Evolutionary conservation across 1,139 yeast genomes (phyloP), one percentile per base, ranked within the genome.

Genomic region (Scheffersomyces stambukii): DNA sequence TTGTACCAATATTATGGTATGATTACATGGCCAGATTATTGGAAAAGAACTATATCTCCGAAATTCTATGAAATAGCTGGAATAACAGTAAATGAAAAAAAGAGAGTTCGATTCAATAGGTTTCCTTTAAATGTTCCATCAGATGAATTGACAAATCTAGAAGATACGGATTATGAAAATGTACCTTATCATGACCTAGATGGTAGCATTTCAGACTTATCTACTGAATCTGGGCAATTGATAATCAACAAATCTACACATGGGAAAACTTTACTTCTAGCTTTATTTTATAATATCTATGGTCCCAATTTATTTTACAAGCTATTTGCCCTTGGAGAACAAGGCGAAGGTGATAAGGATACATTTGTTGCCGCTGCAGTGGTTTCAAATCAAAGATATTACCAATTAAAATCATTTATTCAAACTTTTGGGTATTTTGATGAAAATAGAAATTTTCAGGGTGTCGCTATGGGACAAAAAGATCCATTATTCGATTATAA

Each of bases 21-120:
- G 57, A 70, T 83, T 4, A 59, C 81, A 16, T 83, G 93, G 89
- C 91, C 93, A 4, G 94, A 84, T 53, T 83, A 75, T 50, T 84
- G 94, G 94, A 67, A 71, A 42, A 65, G 93, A 41, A 72, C 85
- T 1, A 77, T 82, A 2, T 70, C 81, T 5, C 94, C 93, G 4
- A 56, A 55, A 20, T 84, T 65, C 48, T 83, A 80, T 51, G 73
- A 77, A 8, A 70, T 83, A 35, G 84, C 86, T 1, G 80, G 70
- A 5, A 54, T 72, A 5, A 45, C 40, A 13, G 56, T 58, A 2
- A 46, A 56, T 35, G 56, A 53, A 16, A 16, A 23, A 5, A 48
- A 46, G 27, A 40, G 62, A 30, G 48, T 46, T 1, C 42, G 64
- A 31, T 43, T 35, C 29, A 45, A 45, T 26, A 38, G 57, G 27